Conservation (phyloP, 1,284 basidiomycete genomes). For the Pseudozyma sp. region DNA sequence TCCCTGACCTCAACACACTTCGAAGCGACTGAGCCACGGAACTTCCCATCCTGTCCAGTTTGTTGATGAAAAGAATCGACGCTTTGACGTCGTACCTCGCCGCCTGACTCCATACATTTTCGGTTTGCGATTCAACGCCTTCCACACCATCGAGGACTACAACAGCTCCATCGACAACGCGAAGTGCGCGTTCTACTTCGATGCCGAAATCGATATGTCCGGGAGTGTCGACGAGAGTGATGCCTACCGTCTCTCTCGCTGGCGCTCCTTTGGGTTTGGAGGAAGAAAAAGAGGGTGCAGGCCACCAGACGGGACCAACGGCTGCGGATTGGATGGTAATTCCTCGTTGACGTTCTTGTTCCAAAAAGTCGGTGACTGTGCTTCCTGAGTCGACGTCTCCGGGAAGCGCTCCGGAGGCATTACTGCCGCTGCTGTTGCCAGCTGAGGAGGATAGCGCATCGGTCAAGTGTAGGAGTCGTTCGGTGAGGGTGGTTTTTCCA, state of each 20-base stretch:
- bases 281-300: slow-evolving; percentile 14
- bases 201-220: slow-evolving; percentile 94
- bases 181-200: slow-evolving; percentile 91
- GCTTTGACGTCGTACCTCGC: slow-evolving; percentile 84
- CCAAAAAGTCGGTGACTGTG: slow-evolving; percentile 89
- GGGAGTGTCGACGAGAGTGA: slow-evolving; percentile 89
- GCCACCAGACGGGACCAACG: slow-evolving; percentile 84
- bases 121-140: slow-evolving; percentile 89
- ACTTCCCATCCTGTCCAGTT: slow-evolving; percentile 85
- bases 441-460: slow-evolving; percentile 74
- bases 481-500: slow-evolving; percentile 89
- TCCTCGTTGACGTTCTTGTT: slow-evolving; percentile 86
- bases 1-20: slow-evolving; percentile 76
- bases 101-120: slow-evolving; percentile 86
- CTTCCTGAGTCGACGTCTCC: slow-evolving; percentile 89
- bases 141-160: slow-evolving; percentile 89
- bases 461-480: slow-evolving; percentile 83
- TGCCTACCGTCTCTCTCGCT: slow-evolving; percentile 73
- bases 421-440: too few relatives aligned
- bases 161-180: slow-evolving; percentile 87
- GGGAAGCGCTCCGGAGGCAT: slow-evolving; percentile 62
- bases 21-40: slow-evolving; percentile 78
- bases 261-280: neutral
- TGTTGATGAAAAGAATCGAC: slow-evolving; percentile 85
- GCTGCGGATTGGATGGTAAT: slow-evolving; percentile 93